Base-by-base conservation (phyloP, 345 rosid species). In the Tarenaya hassleriana region DNA sequence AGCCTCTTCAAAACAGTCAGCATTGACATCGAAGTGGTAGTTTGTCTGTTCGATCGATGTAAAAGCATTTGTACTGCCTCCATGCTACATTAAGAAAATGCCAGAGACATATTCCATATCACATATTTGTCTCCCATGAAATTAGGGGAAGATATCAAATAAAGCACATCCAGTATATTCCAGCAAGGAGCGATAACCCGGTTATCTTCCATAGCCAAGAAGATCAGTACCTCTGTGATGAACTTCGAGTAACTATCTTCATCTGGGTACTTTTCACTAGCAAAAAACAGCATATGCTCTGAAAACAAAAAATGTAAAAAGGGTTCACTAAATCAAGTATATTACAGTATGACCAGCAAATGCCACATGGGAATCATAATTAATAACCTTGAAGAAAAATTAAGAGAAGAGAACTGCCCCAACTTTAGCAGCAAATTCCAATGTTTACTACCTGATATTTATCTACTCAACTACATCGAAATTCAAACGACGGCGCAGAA, bases 261-360 rank as follows among this genome's bases (percentile, higher is more conserved):
- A 75, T 51, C 48, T 0, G 96, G 96, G 47, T 91, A 91, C 52
- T 82, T 91, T 56, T 65, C 96, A 58, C 96, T 91, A 14, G 98
- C 86, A 70, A 77, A 91, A 65, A 91, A 91, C 38, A 91, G 63
- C 98, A 87, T 91, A 70, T 91, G 98, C 75, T 91, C 96, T 91
- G 79, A 33, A 15, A 46, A 46, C 20, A 15, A 18, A 67, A 42
- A 34, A 21, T 55, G 24, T 12, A 31, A 47, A 24, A n/a, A n/a
- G n/a, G n/a, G n/a, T n/a, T n/a, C n/a, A n/a, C n/a, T n/a, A n/a
- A 24, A 24, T 24, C 29, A 2, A 24, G 29, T n/a, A n/a, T n/a
- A n/a, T n/a, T n/a, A n/a, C n/a, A n/a, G n/a, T n/a, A n/a, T n/a
- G n/a, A n/a, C n/a, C n/a, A n/a, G n/a, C n/a, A 24, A 24, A 24